Base-by-base conservation (phyloP, 116 monocot species). In the Zostera marina region DNA sequence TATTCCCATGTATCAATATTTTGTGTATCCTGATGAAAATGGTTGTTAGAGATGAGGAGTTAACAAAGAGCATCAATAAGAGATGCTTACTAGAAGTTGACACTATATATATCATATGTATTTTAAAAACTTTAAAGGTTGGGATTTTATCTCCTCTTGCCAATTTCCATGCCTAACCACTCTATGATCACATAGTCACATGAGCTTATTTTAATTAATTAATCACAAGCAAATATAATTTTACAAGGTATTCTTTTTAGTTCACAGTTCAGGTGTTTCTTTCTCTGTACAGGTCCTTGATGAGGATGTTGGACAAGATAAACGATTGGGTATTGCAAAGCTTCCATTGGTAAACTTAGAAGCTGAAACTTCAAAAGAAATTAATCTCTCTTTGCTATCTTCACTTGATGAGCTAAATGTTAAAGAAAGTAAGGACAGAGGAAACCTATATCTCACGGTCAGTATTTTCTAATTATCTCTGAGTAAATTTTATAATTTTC, bases 341-440 rank as follows among this genome's bases (percentile, higher is more conserved):
- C 63, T 98, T 38, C 71, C 83, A 0, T 64, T 98, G 70, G 70
- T 64, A 43, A 83, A 83, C 42, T 68, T 98, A 77, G 83, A 77
- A 65, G 47, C 77, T 63, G 98, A 85, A 62, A 60, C 58, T 21
- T 9, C 66, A 40, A 89, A 80, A 66, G 98, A 98, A 66, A 15
- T 67, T 60, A 79, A 80, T 20, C 76, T 98, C 43, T 70, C 75
- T 52, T 70, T 98, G 72, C 59, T 82, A 42, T 68, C 85, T 14
- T 68, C 90, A 49, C 75, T 90, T 7, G 98, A 90, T 74, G 82
- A 73, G 60, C 59, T 83, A 53, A 98, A 90, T 60, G 70, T 89
- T 44, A 90, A 77, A 68, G 98, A 98, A 56, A 98, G 80, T 68
- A 98, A 98, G 69, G 90, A 98, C 58, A 73, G 90, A 61, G 98